A percentile compares a stretch with the other conserved stretches of the same genome.
Conservation (phyloP, 73 alveolate species). For the Breviolum minutum region DNA sequence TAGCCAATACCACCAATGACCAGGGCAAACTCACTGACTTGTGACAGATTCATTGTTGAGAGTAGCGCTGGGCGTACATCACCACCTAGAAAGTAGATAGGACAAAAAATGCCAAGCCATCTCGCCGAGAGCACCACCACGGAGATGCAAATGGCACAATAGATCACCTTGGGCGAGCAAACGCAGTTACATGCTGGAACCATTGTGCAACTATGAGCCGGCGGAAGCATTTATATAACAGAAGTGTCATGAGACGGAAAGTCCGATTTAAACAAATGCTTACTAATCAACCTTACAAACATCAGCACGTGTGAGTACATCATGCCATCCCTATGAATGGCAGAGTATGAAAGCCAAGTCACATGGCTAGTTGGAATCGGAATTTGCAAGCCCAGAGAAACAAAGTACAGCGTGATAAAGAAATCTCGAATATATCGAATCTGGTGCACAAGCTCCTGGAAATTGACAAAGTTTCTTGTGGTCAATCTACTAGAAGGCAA, state of each 20-base stretch:
- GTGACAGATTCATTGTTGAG: slow-evolving; percentile 68
- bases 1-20: slow-evolving; percentile 75
- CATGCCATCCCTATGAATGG: no score
- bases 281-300: no score
- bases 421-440: slow-evolving; percentile 71
- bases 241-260: no score
- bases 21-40: slow-evolving; percentile 76
- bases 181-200: background rate
- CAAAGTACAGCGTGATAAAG: slow-evolving; percentile 68
- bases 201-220: no score
- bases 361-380: slow-evolving; percentile 68
- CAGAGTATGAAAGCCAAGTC: background rate
- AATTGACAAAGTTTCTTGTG: background rate
- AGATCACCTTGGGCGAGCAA: background rate
- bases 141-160: slow-evolving; percentile 34
- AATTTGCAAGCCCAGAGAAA: slow-evolving; percentile 73
- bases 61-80: slow-evolving; percentile 31
- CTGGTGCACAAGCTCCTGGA: slow-evolving; percentile 19
- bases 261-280: no score
- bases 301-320: no score
- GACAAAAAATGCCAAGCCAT: slow-evolving; percentile 69
- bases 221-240: no score
- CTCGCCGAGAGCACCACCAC: slow-evolving; percentile 60
- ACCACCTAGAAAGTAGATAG: slow-evolving; percentile 55
- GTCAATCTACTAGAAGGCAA: background rate